Base-by-base conservation (phyloP, 495 filamentous ascomycete genomes). In the Cryomyces minteri region DNA sequence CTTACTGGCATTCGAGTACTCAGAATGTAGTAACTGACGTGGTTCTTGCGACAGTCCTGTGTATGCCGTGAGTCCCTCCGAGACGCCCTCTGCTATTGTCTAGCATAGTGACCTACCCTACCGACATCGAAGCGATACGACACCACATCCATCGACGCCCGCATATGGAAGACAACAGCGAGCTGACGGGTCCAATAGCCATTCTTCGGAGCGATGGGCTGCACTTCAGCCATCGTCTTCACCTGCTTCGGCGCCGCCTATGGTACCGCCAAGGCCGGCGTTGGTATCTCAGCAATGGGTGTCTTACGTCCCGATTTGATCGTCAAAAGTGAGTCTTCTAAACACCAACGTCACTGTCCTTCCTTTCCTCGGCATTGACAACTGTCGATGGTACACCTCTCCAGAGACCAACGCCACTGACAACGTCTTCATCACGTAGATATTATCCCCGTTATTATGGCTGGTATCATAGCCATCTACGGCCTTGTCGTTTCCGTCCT, bases 391-490 rank as follows among this genome's bases (percentile, higher is more conserved):
- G 18, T 25, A 25, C 18, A 25, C 18, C 18, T 25, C 18, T 25
- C 18, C 18, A 25, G 18, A 25, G 18, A 25, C 18, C 18, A 25
- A 25, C 18, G 18, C 18, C 18, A 25, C 18, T 25, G 18, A 25
- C 18, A 25, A 25, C 44, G 31, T n/a, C 30, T 25, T 25, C 18
- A 25, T 25, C 18, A 25, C 18, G 3, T 52, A 98, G 90, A 96
- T 72, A 94, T 98, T 61, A 87, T 98, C 48, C 90, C 90, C 59
- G 90, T 98, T 66, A 93, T 99, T 76, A 99, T 99, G 90, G 90
- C 90, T 72, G 90, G 90, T 96, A 99, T 99, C 69, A 95, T 99
- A 66, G 92, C 83, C 80, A 99, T 99, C 68, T 99, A 99, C 73
- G 90, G 90, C 57, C 77, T 99, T 43, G 90, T 99, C 69, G 90